phyloP scores from a whole-genome alignment of 306 rosid genomes.

The Fragaria iinumae region DNA sequence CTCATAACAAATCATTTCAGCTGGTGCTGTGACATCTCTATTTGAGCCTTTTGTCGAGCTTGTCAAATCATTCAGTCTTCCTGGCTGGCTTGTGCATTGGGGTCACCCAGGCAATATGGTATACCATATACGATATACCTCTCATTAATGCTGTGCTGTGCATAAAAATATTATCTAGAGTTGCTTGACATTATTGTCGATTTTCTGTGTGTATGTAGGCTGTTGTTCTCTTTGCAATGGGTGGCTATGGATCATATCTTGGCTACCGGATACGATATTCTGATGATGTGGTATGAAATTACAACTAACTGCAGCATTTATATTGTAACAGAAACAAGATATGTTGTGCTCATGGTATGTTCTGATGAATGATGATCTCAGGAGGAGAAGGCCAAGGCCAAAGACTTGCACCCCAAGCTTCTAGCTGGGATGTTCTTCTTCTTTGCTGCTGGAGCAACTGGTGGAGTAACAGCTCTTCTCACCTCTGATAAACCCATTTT shows the following conservation, averaged over 20 bases:
- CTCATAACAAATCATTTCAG: constrained; percentile 32
- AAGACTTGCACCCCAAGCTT: constrained; percentile 96
- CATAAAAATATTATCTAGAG: not conserved
- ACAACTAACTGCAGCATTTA: not conserved
- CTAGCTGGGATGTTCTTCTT: constrained; percentile 94
- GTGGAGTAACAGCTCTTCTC: constrained; percentile 81
- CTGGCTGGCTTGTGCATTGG: constrained; percentile 93
- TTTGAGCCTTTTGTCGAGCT: constrained; percentile 79
- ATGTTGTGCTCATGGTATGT: not conserved
- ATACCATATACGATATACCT: not conserved
- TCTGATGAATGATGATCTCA: constrained; percentile 21
- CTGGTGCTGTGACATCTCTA: constrained; percentile 48
- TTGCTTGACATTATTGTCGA: not conserved
- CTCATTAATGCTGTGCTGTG: not conserved
- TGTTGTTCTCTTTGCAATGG: constrained; percentile 94
- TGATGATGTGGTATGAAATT: constrained; percentile 52
- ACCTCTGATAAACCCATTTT: constrained; percentile 83
- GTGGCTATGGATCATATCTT: constrained; percentile 92
- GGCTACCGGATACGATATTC: constrained; percentile 82
- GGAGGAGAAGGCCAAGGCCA: constrained; percentile 90
- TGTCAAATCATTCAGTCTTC: constrained; percentile 63
- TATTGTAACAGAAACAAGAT: not conserved
- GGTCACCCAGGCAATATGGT: constrained; percentile 97
- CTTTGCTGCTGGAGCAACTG: constrained; percentile 91
- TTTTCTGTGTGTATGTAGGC: constrained; percentile 44